phyloP scores from a whole-genome alignment of 805 yeast species.

The Schwanniomyces yamadae region DNA sequence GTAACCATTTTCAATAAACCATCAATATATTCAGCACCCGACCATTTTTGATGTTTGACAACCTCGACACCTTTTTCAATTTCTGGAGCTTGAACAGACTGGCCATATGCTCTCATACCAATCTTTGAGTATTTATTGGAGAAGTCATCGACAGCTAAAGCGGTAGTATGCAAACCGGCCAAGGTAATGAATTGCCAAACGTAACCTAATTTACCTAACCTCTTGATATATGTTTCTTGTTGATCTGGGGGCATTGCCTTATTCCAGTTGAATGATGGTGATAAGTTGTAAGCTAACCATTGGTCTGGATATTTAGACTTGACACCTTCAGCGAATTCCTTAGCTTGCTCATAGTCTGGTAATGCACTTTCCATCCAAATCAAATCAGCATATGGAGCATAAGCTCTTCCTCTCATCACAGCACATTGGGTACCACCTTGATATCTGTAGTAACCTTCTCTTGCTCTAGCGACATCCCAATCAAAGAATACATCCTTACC shows the following conservation, averaged over 20 bases:
- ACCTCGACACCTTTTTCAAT: slow-evolving; percentile 89
- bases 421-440: slow-evolving; percentile 97
- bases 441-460: slow-evolving; percentile 97
- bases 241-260: slow-evolving; percentile 84
- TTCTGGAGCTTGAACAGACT: slow-evolving; percentile 81
- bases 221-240: slow-evolving; percentile 85
- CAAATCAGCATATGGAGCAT: slow-evolving; percentile 91
- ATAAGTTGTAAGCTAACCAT: slow-evolving; percentile 95
- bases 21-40: slow-evolving; percentile 97
- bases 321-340: slow-evolving; percentile 92
- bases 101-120: slow-evolving; percentile 97
- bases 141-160: slow-evolving; percentile 84
- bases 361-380: slow-evolving; percentile 98
- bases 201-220: slow-evolving; percentile 86
- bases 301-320: slow-evolving; percentile 77
- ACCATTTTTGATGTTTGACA: slow-evolving; percentile 98
- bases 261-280: slow-evolving; percentile 98
- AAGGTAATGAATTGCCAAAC: slow-evolving; percentile 97
- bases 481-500: slow-evolving; percentile 85
- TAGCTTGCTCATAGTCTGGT: slow-evolving; percentile 91
- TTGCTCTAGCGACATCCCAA: slow-evolving; percentile 93
- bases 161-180: slow-evolving; percentile 96
- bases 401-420: slow-evolving; percentile 93
- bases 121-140: slow-evolving; percentile 71
- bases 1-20: slow-evolving; percentile 83